These are phyloP conservation scores for Verticillium tricorpus DNA, from an alignment of 2,329 filamentous ascomycete species.

Conservation along the genomic window DNA sequence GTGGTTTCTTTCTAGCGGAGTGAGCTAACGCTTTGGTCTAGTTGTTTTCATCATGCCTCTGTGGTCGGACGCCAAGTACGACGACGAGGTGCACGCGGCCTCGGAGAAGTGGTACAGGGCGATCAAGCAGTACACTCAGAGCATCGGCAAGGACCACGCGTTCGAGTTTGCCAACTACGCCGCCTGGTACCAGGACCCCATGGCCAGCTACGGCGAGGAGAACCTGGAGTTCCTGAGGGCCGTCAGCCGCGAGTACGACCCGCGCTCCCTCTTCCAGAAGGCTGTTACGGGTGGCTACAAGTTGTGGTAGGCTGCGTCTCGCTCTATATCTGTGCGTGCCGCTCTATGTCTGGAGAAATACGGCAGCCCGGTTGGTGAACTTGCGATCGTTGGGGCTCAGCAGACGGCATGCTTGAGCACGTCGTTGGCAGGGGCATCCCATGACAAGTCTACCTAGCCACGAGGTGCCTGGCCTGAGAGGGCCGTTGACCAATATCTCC, in stretches of 20 bases:
- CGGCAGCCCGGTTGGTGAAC: too few relatives aligned
- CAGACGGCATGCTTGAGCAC: too few relatives aligned
- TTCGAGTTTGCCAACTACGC: constrained; percentile 32
- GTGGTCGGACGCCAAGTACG: constrained; percentile 3
- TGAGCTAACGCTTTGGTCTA: neutral
- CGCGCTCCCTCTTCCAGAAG: constrained; percentile 24
- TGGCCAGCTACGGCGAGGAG: constrained; percentile 24
- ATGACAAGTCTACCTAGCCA: too few relatives aligned
- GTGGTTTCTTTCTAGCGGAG: neutral
- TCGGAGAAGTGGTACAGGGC: constrained; percentile 1
- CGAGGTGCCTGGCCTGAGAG: too few relatives aligned
- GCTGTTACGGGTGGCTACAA: constrained; percentile 11
- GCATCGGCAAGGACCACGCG: constrained; percentile 10
- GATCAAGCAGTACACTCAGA: constrained; percentile 5
- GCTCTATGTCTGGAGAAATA: too few relatives aligned
- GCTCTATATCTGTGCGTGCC: too few relatives aligned
- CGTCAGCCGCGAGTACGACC: constrained; percentile 27
- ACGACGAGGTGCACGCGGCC: constrained; percentile 5
- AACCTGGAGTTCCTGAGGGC: constrained; percentile 21
- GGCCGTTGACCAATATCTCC: too few relatives aligned
- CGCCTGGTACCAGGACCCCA: constrained; percentile 19
- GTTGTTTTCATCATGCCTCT: constrained; percentile 8
- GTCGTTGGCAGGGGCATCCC: too few relatives aligned
- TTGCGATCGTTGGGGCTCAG: too few relatives aligned
- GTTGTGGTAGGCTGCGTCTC: neutral